These are phyloP conservation scores for Naematelia aurantialba DNA, from an alignment of 768 basidiomycete species.

Conservation along the genomic window DNA sequence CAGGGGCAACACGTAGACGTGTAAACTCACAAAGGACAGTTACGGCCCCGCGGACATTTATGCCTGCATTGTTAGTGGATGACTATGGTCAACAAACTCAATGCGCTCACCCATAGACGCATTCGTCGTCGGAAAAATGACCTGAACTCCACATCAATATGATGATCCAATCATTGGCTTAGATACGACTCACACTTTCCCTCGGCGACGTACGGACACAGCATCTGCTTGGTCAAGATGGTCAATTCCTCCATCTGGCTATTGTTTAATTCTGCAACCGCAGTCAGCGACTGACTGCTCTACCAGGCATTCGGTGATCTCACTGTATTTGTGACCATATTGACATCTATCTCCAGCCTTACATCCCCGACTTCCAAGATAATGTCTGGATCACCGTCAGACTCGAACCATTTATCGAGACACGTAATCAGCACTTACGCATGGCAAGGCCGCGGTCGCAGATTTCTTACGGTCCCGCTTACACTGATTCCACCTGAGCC, in stretches of 20 bases:
- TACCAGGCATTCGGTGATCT: no score
- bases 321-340: slow-evolving; percentile 43
- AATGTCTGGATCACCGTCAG: neutral
- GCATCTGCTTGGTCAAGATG: slow-evolving; percentile 37
- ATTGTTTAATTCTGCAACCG: slow-evolving; percentile 21
- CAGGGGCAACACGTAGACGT: no score
- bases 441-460: slow-evolving; percentile 45
- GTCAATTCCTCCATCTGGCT: slow-evolving; percentile 32
- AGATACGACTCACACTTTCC: slow-evolving; percentile 34
- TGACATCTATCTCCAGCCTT: slow-evolving; percentile 26
- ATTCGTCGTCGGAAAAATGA: slow-evolving; percentile 32
- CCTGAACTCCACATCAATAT: slow-evolving; percentile 14
- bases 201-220: slow-evolving; percentile 34
- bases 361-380: slow-evolving; percentile 33
- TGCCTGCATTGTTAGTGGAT: slow-evolving; percentile 17
- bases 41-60: slow-evolving; percentile 27
- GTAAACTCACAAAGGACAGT: slow-evolving; percentile 39
- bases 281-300: neutral
- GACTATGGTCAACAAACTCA: neutral
- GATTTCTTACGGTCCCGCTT: slow-evolving; percentile 21
- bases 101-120: slow-evolving; percentile 38
- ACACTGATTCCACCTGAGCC: neutral
- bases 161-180: no score
- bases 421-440: slow-evolving; percentile 29
- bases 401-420: slow-evolving; percentile 25